These are phyloP conservation scores for Schwanniomyces vanrijiae DNA, from an alignment of 805 yeast species.

Conservation along the genomic window DNA sequence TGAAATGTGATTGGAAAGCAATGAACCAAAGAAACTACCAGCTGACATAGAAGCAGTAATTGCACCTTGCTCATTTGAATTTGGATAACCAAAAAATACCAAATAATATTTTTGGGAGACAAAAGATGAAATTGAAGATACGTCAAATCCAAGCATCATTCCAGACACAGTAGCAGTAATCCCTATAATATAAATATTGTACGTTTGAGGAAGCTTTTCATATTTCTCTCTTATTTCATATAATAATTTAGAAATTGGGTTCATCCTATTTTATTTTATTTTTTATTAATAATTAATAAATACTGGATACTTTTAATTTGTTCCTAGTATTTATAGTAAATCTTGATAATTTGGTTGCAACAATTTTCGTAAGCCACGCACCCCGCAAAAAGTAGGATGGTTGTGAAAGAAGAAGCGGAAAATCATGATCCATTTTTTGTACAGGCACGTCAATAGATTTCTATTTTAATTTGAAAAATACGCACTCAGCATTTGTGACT, in stretches of 20 bases:
- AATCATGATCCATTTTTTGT: too few species aligned
- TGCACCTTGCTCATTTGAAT: conserved; percentile 60
- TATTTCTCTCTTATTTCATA: neutral
- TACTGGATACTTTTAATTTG: neutral
- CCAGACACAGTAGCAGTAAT: conserved; percentile 63
- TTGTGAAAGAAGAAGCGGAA: too few species aligned
- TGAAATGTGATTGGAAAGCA: conserved; percentile 14
- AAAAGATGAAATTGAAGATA: conserved; percentile 73
- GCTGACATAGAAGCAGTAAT: conserved; percentile 63
- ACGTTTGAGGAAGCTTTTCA: conserved; percentile 36
- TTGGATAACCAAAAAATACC: conserved; percentile 50
- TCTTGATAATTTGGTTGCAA: too few species aligned
- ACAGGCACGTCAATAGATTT: too few species aligned
- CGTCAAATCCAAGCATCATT: conserved; percentile 71
- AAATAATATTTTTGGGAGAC: conserved; percentile 37
- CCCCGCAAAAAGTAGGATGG: too few species aligned
- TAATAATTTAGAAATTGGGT: neutral
- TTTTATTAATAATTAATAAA: neutral
- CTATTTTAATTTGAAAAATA: too few species aligned
- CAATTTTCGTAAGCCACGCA: too few species aligned
- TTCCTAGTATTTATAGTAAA: neutral
- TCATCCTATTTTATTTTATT: neutral
- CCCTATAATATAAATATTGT: conserved; percentile 59
- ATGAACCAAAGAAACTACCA: conserved; percentile 22
- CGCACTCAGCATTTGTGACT: too few species aligned